A percentile compares a stretch with the other conserved stretches of the same genome.
These are phyloP conservation scores for Aspergillus neoniger DNA, from an alignment of 2,329 filamentous ascomycete genomes.

Conservation along the genomic window DNA sequence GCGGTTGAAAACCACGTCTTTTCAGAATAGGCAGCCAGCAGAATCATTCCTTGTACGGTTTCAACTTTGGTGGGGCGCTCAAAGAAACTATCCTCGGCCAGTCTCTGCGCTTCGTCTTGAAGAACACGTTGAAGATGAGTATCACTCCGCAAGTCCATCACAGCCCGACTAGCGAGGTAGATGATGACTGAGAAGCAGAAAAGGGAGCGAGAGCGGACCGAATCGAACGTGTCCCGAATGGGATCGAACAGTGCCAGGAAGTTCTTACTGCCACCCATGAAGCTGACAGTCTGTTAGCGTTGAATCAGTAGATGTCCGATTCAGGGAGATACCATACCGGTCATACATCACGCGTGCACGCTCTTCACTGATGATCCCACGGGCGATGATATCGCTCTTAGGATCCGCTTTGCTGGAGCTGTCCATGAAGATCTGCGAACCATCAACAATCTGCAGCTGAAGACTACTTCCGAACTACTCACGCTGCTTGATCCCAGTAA, in stretches of 20 bases:
- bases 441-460: neutral
- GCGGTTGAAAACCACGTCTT: constrained; percentile 42
- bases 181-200: constrained; percentile 41
- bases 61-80: constrained; percentile 40
- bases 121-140: constrained; percentile 38
- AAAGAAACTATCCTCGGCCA: constrained; percentile 41
- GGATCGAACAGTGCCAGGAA: constrained; percentile 38
- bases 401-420: constrained; percentile 30
- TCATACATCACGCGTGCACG: constrained; percentile 38
- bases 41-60: constrained; percentile 40
- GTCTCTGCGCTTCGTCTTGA: constrained; percentile 38
- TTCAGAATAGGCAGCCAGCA: constrained; percentile 39
- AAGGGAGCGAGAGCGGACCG: constrained; percentile 37
- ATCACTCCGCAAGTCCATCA: constrained; percentile 33
- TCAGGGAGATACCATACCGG: constrained; percentile 22
- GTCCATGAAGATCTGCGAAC: constrained; percentile 34
- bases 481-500: constrained; percentile 33
- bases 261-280: constrained; percentile 37
- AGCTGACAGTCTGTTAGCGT: constrained; percentile 20
- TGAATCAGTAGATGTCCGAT: neutral
- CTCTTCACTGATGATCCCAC: constrained; percentile 38
- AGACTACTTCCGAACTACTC: constrained; percentile 1
- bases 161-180: constrained; percentile 38
- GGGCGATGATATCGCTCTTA: constrained; percentile 32
- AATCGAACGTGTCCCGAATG: constrained; percentile 40